Conservation (phyloP, 306 rosid genomes). For the Carpinus fangiana region DNA sequence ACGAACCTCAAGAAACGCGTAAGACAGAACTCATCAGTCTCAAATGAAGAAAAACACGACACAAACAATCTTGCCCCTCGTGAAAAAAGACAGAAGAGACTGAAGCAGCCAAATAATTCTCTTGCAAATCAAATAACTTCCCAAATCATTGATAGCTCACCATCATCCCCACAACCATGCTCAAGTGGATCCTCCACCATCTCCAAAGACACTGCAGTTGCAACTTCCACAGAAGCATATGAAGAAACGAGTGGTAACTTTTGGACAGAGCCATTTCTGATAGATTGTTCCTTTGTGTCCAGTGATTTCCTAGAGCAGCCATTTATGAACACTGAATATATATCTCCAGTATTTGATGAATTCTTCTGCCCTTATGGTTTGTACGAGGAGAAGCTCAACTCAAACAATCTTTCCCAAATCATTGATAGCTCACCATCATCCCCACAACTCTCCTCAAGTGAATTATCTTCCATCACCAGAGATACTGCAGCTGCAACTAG, state of each 20-base stretch:
- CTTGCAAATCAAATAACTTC: neutral
- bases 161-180: neutral
- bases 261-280: slow-evolving; percentile 48
- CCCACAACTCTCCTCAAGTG: slow-evolving; percentile 24
- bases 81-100: neutral
- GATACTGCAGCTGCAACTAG: slow-evolving; percentile 4
- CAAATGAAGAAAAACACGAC: slow-evolving; percentile 2
- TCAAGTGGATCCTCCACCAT: slow-evolving; percentile 25
- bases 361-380: slow-evolving; percentile 10
- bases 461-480: slow-evolving; percentile 15
- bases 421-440: neutral
- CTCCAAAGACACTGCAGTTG: slow-evolving; percentile 8
- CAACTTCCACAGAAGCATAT: slow-evolving; percentile 14
- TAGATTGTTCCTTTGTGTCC: slow-evolving; percentile 28
- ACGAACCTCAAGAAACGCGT: slow-evolving; percentile 51
- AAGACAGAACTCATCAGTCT: neutral
- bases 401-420: neutral
- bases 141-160: neutral
- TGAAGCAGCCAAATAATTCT: neutral
- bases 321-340: slow-evolving; percentile 17
- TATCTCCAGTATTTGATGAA: slow-evolving; percentile 28
- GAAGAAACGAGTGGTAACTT: slow-evolving; percentile 28
- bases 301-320: neutral
- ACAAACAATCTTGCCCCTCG: slow-evolving; percentile 4
- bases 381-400: slow-evolving; percentile 6